Evolutionary conservation across 1,139 yeast species (phyloP).

Genomic region (Pichia sp.): DNA sequence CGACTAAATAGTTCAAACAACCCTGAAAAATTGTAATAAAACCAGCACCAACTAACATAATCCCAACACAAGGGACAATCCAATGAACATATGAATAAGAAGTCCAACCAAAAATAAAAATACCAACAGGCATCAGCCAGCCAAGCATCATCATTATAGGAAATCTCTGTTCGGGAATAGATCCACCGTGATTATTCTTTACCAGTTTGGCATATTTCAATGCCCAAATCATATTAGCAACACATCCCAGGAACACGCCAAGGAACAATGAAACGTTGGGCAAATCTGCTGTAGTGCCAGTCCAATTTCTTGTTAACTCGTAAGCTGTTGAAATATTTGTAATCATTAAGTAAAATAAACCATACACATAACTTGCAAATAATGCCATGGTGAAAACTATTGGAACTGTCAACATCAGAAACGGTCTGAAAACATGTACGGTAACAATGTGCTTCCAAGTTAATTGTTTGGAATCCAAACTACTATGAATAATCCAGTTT

Average conservation of each 20-base stretch:
- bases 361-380: conserved; percentile 42
- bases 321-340: conserved; percentile 35
- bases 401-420: conserved; percentile 40
- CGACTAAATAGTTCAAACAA: conserved; percentile 47
- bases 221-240: conserved; percentile 33
- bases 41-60: conserved; percentile 57
- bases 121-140: conserved; percentile 55
- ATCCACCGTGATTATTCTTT: conserved; percentile 33
- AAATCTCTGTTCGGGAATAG: conserved; percentile 56
- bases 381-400: conserved; percentile 36
- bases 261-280: conserved; percentile 52
- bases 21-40: conserved; percentile 28
- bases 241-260: conserved; percentile 51
- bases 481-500: conserved; percentile 4
- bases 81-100: conserved; percentile 53
- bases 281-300: conserved; percentile 41
- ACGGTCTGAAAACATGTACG: conserved; percentile 37
- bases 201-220: conserved; percentile 31
- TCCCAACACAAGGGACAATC: conserved; percentile 67
- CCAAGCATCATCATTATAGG: conserved; percentile 45
- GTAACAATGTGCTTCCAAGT: conserved; percentile 32
- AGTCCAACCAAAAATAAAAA: conserved; percentile 78
- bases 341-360: conserved; percentile 37
- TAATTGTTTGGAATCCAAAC: conserved; percentile 38
- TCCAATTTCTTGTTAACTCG: conserved; percentile 32